Evolutionary conservation across 2,329 filamentous ascomycete species (phyloP), one percentile per base, ranked within the genome.

Genomic region (Ceratocystis variospora): DNA sequence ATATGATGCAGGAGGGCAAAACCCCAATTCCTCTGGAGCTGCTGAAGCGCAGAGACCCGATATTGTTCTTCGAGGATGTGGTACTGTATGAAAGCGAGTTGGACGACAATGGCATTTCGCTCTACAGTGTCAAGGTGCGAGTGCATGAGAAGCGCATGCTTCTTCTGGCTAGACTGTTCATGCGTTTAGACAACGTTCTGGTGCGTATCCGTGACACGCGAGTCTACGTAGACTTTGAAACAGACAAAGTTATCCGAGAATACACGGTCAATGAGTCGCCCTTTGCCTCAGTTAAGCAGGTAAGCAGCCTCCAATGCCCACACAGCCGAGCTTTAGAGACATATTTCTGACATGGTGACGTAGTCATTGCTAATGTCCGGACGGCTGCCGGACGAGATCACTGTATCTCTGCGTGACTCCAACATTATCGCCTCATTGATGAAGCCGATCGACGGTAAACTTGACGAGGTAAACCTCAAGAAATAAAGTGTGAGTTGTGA

Each of bases 81-180:
- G 86, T 96, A 71, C 81, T 99, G 61, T 99, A 96, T 75, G 94
- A 99, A 78, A 95, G 95, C 77, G 94, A 99, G 79, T 83, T 99
- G 61, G 94, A 96, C 68, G 94, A 99, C 76, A 99, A 99, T 73
- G 94, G 94, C 68, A 94, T 97, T 71, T 90, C 90, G 37, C 82
- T 96, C 73, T 80, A 95, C 67, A 95, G 87, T 69, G 90, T 88
- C 76, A 99, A 99, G 79, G 79, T 97, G 63, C 83, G 94, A 68
- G 93, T 97, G 66, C 96, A 97, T 87, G 90, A 92, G 66, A 84
- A 87, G 71, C 82, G 94, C 66, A 85, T 99, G 77, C 81, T 99
- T 66, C 79, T 99, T 68, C 82, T 99, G 2, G 85, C 84, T 70
- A 83, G 94, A 28, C 87, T 96, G 73, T 99, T 96, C 76, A 89